These are phyloP conservation scores for Silene coronaria DNA, from an alignment of 179 eudicot species.

Conservation along the genomic window DNA sequence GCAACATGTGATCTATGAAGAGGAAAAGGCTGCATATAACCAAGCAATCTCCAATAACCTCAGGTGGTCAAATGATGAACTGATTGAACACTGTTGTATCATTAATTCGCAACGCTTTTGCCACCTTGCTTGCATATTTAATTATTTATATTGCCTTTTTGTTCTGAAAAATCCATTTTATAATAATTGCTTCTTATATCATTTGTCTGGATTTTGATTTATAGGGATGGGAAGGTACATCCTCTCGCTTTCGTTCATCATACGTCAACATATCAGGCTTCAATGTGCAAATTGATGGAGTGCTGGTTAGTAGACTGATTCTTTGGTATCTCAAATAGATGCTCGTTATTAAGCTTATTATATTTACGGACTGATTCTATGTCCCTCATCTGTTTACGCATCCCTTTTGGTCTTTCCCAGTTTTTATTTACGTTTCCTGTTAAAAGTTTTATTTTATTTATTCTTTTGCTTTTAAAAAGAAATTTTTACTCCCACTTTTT, in stretches of 20 bases:
- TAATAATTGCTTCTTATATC: not conserved
- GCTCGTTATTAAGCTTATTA: not conserved
- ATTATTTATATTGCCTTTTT: too few species aligned
- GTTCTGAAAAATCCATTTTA: not conserved
- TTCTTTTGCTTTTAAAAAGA: too few species aligned
- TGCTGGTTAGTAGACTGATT: constrained; percentile 56
- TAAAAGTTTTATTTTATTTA: too few species aligned
- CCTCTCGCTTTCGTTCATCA: constrained; percentile 93
- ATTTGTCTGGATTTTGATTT: constrained; percentile 14
- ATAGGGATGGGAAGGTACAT: constrained; percentile 74
- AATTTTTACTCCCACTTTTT: too few species aligned
- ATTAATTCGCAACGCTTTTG: not conserved
- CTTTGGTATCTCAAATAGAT: not conserved
- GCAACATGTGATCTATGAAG: constrained; percentile 74
- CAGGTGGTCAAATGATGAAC: constrained; percentile 45
- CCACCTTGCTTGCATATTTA: not conserved
- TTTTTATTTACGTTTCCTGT: not conserved
- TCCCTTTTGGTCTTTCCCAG: not conserved
- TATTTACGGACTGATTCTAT: not conserved
- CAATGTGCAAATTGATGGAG: constrained; percentile 96
- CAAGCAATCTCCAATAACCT: constrained; percentile 67
- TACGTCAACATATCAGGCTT: constrained; percentile 93
- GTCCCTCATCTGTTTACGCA: not conserved
- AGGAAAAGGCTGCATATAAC: constrained; percentile 81
- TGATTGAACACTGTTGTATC: not conserved